phyloP scores from a whole-genome alignment of 2,329 filamentous ascomycete species.

The Fusarium sp. region DNA sequence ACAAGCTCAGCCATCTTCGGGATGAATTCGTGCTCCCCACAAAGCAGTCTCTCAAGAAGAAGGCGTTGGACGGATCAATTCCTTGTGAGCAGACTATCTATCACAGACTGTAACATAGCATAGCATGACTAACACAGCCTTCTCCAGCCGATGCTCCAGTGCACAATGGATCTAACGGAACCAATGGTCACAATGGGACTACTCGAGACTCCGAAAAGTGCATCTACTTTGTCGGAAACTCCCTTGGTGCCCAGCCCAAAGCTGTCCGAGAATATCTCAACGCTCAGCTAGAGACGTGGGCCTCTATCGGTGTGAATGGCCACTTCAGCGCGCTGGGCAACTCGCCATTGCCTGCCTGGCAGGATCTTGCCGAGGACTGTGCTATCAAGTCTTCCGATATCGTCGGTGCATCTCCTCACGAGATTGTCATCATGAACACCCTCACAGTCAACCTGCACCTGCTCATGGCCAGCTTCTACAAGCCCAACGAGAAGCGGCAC shows the following conservation, averaged over 20 bases:
- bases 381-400: constrained; percentile 74
- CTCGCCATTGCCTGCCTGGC: constrained; percentile 75
- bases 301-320: constrained; percentile 82
- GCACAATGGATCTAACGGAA: constrained; percentile 31
- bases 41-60: constrained; percentile 73
- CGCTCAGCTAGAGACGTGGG: constrained; percentile 83
- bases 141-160: constrained; percentile 11
- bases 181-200: constrained; percentile 34
- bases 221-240: constrained; percentile 91
- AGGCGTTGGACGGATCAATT: constrained; percentile 59
- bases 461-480: constrained; percentile 85
- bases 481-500: constrained; percentile 68
- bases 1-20: constrained; percentile 68
- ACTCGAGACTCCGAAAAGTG: constrained; percentile 49
- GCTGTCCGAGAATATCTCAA: constrained; percentile 71
- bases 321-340: constrained; percentile 78
- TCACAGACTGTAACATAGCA: accelerated
- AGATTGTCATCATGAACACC: constrained; percentile 90
- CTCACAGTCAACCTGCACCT: constrained; percentile 84
- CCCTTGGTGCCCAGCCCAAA: constrained; percentile 83
- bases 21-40: constrained; percentile 81
- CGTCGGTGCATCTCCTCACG: constrained; percentile 75
- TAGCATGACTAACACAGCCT: neutral
- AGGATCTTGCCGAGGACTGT: constrained; percentile 80
- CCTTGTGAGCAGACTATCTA: constrained; percentile 47